A percentile compares a stretch with the other conserved stretches of the same genome.
phyloP scores from a whole-genome alignment of 2,329 filamentous ascomycete genomes.

The Myotisia sp. region DNA sequence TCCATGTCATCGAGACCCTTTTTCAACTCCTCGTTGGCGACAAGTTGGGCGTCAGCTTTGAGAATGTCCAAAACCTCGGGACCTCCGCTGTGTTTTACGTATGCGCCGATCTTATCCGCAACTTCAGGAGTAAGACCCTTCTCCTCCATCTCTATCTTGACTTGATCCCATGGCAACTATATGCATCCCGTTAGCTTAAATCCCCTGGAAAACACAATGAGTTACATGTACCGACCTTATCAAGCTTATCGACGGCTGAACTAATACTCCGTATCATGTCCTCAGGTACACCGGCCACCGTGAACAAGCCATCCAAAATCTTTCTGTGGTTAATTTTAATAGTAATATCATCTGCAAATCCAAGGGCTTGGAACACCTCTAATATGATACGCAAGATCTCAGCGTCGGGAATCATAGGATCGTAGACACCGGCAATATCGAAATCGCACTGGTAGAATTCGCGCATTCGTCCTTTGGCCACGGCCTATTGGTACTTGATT shows the following conservation, averaged over 20 bases:
- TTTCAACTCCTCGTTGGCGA: slow-evolving; percentile 59
- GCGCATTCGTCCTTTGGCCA: slow-evolving; percentile 83
- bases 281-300: slow-evolving; percentile 73
- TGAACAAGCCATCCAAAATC: slow-evolving; percentile 83
- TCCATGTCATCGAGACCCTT: slow-evolving; percentile 69
- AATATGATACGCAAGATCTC: slow-evolving; percentile 73
- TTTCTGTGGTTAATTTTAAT: slow-evolving; percentile 95
- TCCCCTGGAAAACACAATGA: too few species aligned
- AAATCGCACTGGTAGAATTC: slow-evolving; percentile 98
- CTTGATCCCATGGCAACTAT: slow-evolving; percentile 74
- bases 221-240: too few species aligned
- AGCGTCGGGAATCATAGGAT: slow-evolving; percentile 82
- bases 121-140: slow-evolving; percentile 65
- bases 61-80: slow-evolving; percentile 60
- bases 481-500: too few species aligned
- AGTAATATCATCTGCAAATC: slow-evolving; percentile 59
- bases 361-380: slow-evolving; percentile 71
- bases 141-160: slow-evolving; percentile 85
- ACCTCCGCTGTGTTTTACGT: slow-evolving; percentile 62
- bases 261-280: slow-evolving; percentile 83
- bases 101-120: slow-evolving; percentile 77
- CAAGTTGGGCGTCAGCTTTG: slow-evolving; percentile 51
- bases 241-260: slow-evolving; percentile 87
- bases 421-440: slow-evolving; percentile 76
- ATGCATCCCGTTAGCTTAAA: too few species aligned